Conservation (phyloP, 257 asterid species). For the Ilex asprella region DNA sequence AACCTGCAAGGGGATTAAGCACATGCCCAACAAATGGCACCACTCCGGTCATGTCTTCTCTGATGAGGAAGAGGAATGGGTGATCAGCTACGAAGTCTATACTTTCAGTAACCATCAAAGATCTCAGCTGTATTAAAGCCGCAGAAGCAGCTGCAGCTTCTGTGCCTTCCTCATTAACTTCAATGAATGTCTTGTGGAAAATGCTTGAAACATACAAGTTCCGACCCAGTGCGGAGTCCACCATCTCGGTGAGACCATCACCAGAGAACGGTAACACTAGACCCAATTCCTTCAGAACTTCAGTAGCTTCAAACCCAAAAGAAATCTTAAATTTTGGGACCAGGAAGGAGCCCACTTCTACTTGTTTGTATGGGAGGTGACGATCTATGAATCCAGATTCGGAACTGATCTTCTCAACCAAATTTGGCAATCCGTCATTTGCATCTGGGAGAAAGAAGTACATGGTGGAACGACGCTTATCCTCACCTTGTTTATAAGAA, state of each 20-base stretch:
- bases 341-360: slow-evolving; percentile 17
- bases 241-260: slow-evolving; percentile 31
- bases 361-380: slow-evolving; percentile 19
- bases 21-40: slow-evolving; percentile 28
- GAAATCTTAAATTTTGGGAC: slow-evolving; percentile 35
- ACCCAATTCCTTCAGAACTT: slow-evolving; percentile 25
- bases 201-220: slow-evolving; percentile 29
- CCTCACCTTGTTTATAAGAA: slow-evolving; percentile 30
- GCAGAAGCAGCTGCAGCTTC: slow-evolving; percentile 39
- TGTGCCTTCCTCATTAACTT: slow-evolving; percentile 41
- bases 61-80: slow-evolving; percentile 29
- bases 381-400: slow-evolving; percentile 27
- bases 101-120: background rate
- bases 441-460: slow-evolving; percentile 36
- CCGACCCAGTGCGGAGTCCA: slow-evolving; percentile 17
- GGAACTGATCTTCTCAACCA: slow-evolving; percentile 19
- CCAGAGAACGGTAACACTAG: slow-evolving; percentile 27
- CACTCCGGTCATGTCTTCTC: slow-evolving; percentile 32
- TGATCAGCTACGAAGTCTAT: slow-evolving; percentile 35
- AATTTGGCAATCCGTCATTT: slow-evolving; percentile 26
- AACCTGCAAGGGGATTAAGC: slow-evolving; percentile 17
- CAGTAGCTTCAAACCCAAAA: slow-evolving; percentile 35
- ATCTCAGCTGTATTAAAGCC: background rate
- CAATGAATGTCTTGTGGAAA: slow-evolving; percentile 33
- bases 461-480: slow-evolving; percentile 31